Percentiles rank a stretch among this genome's conserved stretches.
Evolutionary conservation across 2,329 filamentous ascomycete species (phyloP).

Genomic region (Talaromyces amestolkiae): DNA sequence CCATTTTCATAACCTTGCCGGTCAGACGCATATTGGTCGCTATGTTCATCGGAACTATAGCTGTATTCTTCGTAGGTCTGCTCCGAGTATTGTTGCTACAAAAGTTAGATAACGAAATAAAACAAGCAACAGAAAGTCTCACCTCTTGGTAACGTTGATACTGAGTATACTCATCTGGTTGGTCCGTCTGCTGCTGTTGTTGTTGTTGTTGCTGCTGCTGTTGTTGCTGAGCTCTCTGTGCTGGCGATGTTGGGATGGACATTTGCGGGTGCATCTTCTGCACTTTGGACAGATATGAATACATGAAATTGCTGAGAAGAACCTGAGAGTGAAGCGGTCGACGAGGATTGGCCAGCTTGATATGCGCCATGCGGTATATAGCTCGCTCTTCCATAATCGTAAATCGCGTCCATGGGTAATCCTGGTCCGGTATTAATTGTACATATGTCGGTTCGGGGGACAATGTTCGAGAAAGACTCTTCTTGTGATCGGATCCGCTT

Average conservation of each 20-base stretch:
- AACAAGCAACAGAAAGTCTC: constrained; percentile 21
- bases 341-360: constrained; percentile 96
- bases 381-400: constrained; percentile 92
- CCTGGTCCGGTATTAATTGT: constrained; percentile 76
- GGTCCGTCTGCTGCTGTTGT: constrained; percentile 32
- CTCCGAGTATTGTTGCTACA: constrained; percentile 39
- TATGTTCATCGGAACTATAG: constrained; percentile 45
- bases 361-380: constrained; percentile 98
- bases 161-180: constrained; percentile 44
- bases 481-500: constrained; percentile 69
- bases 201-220: constrained; percentile 38
- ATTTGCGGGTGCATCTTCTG: constrained; percentile 98
- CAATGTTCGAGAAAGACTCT: constrained; percentile 67
- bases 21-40: constrained; percentile 33
- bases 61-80: constrained; percentile 52
- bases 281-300: constrained; percentile 96
- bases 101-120: constrained; percentile 17
- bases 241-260: constrained; percentile 75
- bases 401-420: constrained; percentile 95
- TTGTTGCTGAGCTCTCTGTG: constrained; percentile 56
- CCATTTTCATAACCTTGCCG: constrained; percentile 42
- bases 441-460: constrained; percentile 79
- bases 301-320: constrained; percentile 98
- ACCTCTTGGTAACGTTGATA: constrained; percentile 50
- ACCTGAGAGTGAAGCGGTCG: constrained; percentile 92